These are phyloP conservation scores for Boletellus deceptivus DNA, from an alignment of 1,284 basidiomycete species.

Conservation along the genomic window DNA sequence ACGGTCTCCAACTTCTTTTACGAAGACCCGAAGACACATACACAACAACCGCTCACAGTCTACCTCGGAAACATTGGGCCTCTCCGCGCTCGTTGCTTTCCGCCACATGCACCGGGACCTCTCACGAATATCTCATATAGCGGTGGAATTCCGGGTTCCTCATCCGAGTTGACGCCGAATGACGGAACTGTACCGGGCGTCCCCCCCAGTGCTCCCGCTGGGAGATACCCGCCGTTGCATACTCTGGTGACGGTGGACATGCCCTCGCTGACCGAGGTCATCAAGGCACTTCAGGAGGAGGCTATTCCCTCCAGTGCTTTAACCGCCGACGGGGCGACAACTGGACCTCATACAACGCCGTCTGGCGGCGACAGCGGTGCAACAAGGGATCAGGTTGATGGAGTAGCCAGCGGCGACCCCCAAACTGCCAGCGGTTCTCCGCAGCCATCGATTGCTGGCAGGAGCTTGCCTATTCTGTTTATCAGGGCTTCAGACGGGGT, in stretches of 20 bases:
- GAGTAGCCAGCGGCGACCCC: constrained; percentile 16
- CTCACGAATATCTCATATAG: constrained; percentile 60
- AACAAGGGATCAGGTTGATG: constrained; percentile 21
- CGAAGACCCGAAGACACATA: constrained; percentile 61
- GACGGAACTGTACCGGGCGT: constrained; percentile 32
- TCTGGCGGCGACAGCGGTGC: constrained; percentile 19
- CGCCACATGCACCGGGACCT: constrained; percentile 62
- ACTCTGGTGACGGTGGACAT: constrained; percentile 78
- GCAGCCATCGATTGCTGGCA: constrained; percentile 55
- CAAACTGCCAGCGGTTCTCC: constrained; percentile 29
- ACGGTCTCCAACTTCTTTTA: constrained; percentile 85
- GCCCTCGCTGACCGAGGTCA: constrained; percentile 66
- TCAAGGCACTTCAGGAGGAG: constrained; percentile 73
- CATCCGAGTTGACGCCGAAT: constrained; percentile 32
- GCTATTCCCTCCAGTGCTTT: constrained; percentile 42
- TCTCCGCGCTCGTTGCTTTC: constrained; percentile 67
- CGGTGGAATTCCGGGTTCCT: constrained; percentile 36
- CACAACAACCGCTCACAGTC: constrained; percentile 74
- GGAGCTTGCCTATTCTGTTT: constrained; percentile 68
- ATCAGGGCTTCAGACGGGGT: constrained; percentile 75
- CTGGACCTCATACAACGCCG: constrained; percentile 35
- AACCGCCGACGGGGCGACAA: constrained; percentile 34
- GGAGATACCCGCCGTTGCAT: constrained; percentile 59
- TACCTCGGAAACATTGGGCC: constrained; percentile 90
- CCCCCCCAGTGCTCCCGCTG: constrained; percentile 27